Evolutionary conservation across 2,329 filamentous ascomycete genomes (phyloP).

Genomic region (Trematosphaeria pertusa): DNA sequence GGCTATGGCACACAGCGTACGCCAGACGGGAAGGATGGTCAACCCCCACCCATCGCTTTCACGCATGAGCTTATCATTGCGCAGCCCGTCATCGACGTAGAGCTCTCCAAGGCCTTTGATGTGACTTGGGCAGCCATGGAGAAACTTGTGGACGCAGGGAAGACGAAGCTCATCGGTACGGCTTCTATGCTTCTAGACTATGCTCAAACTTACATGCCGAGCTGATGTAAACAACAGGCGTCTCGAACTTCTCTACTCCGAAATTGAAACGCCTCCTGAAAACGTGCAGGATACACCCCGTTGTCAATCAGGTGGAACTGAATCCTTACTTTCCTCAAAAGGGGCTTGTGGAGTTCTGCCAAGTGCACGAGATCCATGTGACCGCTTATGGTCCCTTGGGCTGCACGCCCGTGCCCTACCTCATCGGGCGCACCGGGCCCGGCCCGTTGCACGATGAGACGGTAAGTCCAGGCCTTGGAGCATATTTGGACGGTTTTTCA

Average conservation of each 20-base stretch:
- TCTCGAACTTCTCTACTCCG: slow-evolving; percentile 9
- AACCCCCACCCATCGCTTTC: background rate
- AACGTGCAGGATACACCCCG: slow-evolving; percentile 34
- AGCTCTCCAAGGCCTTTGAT: background rate
- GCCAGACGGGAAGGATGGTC: background rate
- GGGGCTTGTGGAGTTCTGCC: slow-evolving; percentile 12
- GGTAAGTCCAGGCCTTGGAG: background rate
- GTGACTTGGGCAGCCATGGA: slow-evolving; percentile 4
- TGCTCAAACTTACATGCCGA: too few relatives aligned
- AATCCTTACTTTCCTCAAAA: slow-evolving; percentile 13
- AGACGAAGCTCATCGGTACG: background rate
- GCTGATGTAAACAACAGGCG: background rate
- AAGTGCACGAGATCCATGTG: slow-evolving; percentile 12
- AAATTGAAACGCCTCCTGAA: slow-evolving; percentile 60
- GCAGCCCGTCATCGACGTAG: slow-evolving; percentile 1
- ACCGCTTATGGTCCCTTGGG: slow-evolving; percentile 9
- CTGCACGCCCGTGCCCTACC: background rate
- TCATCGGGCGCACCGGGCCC: background rate
- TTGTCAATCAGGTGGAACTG: slow-evolving; percentile 20
- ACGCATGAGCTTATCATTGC: background rate
- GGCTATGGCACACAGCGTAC: background rate
- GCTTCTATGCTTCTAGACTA: background rate
- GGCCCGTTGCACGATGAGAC: background rate
- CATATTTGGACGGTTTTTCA: background rate
- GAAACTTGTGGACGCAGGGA: slow-evolving; percentile 2